phyloP scores from a whole-genome alignment of 2,329 filamentous ascomycete genomes.

The Tolypocladium tundrense region DNA sequence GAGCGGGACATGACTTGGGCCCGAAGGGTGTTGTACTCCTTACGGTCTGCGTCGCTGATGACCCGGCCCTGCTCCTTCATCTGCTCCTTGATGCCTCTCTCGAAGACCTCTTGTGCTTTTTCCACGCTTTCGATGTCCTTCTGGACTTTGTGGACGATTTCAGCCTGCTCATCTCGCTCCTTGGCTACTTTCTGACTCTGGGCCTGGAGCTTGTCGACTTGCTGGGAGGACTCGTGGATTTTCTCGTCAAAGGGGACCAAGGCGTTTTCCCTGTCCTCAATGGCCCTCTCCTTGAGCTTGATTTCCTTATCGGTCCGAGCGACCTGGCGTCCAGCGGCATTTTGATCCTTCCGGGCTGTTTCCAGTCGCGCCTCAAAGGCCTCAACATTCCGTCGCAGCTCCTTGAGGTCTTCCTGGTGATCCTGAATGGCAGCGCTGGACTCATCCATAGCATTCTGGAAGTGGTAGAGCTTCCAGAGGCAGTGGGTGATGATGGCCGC shows the following conservation, averaged over 20 bases:
- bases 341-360: conserved; percentile 73
- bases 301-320: conserved; percentile 76
- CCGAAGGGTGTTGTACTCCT: conserved; percentile 78
- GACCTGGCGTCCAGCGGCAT: conserved; percentile 64
- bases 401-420: conserved; percentile 90
- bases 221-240: conserved; percentile 64
- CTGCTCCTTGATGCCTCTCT: conserved; percentile 75
- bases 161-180: conserved; percentile 63
- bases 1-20: conserved; percentile 78
- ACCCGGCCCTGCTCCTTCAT: conserved; percentile 81
- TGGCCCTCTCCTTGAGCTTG: conserved; percentile 72
- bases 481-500: conserved; percentile 87
- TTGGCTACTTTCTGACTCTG: conserved; percentile 63
- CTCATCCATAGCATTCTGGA: conserved; percentile 86
- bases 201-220: conserved; percentile 56
- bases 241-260: conserved; percentile 90
- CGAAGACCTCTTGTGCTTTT: conserved; percentile 81
- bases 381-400: conserved; percentile 79
- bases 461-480: conserved; percentile 93
- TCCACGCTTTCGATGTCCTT: conserved; percentile 78
- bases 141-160: conserved; percentile 60
- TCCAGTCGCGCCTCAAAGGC: conserved; percentile 74
- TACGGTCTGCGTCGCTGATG: conserved; percentile 74
- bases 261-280: conserved; percentile 76
- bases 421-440: conserved; percentile 84